These are phyloP conservation scores for Coemansia sp. DNA, from an alignment of 192 early-diverging fungal genomes.

Conservation along the genomic window DNA sequence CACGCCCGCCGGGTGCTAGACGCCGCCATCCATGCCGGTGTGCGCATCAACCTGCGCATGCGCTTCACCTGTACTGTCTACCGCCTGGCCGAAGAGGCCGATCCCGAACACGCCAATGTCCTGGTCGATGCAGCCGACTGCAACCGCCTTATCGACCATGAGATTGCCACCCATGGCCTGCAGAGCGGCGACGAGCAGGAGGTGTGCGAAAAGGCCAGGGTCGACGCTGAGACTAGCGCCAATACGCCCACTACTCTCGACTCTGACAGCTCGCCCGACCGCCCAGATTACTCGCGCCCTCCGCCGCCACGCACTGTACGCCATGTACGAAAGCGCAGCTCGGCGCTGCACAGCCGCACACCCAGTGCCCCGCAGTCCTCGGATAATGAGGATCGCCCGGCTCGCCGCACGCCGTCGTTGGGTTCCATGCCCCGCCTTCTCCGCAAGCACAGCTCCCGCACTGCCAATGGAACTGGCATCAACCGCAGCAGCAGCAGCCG, in stretches of 20 bases:
- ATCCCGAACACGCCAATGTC: conserved; percentile 36
- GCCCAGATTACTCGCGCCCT: not conserved
- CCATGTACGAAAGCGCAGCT: conserved; percentile 7
- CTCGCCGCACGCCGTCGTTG: not conserved
- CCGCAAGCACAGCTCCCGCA: conserved; percentile 3
- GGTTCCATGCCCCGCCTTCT: not conserved
- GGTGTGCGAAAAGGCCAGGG: conserved; percentile 20
- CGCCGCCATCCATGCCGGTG: conserved; percentile 58
- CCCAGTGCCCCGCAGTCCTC: not conserved
- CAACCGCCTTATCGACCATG: conserved; percentile 37
- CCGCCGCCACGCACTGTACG: not conserved
- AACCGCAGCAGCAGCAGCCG: not conserved
- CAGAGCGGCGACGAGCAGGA: conserved; percentile 28
- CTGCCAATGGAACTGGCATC: not conserved
- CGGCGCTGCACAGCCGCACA: not conserved
- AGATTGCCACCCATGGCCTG: conserved; percentile 35
- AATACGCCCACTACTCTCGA: no score
- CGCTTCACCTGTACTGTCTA: conserved; percentile 89
- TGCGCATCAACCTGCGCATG: conserved; percentile 85
- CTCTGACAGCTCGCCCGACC: not conserved
- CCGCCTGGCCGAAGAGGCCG: conserved; percentile 43
- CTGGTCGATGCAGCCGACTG: conserved; percentile 41
- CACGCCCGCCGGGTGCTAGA: conserved; percentile 55
- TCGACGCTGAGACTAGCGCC: not conserved
- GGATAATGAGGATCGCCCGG: not conserved